These are phyloP conservation scores for Diddensiella caesifluorescens DNA, from an alignment of 805 yeast genomes.

Conservation along the genomic window DNA sequence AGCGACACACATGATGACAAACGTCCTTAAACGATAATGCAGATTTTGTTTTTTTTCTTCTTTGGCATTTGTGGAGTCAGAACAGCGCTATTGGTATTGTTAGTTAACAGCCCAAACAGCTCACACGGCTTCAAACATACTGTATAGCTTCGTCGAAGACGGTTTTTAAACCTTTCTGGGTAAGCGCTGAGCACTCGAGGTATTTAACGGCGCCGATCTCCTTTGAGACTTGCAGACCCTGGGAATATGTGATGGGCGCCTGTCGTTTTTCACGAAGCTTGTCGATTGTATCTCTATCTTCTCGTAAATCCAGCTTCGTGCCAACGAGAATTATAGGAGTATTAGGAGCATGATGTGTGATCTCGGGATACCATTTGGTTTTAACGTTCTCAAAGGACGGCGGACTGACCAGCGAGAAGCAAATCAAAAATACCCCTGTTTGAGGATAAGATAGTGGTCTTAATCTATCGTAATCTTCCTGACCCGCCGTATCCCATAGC, in stretches of 20 bases:
- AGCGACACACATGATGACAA: conserved; percentile 1
- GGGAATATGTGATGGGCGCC: conserved; percentile 55
- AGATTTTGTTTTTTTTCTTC: conserved; percentile 46
- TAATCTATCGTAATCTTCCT: conserved; percentile 83
- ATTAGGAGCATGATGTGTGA: conserved; percentile 73
- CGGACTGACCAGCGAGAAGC: conserved; percentile 81
- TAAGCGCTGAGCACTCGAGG: conserved; percentile 85
- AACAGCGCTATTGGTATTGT: conserved; percentile 39
- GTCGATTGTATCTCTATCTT: conserved; percentile 68
- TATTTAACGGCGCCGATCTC: conserved; percentile 69
- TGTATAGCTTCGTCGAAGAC: conserved; percentile 80
- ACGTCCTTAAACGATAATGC: conserved; percentile 40
- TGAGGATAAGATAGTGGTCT: conserved; percentile 90
- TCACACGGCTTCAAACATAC: conserved; percentile 43
- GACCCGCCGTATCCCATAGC: conserved; percentile 96
- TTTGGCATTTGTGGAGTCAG: conserved; percentile 34
- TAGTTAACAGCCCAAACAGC: conserved; percentile 35
- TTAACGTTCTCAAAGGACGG: conserved; percentile 74
- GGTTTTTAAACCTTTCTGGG: conserved; percentile 79
- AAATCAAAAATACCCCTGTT: conserved; percentile 79
- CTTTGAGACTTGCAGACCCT: conserved; percentile 62
- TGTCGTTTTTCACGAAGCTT: conserved; percentile 53
- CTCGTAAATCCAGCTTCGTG: conserved; percentile 82
- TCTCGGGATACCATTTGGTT: conserved; percentile 82
- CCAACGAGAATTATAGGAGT: conserved; percentile 71